Evolutionary conservation across 768 basidiomycete genomes (phyloP).

Genomic region (Tremella mesenterica): DNA sequence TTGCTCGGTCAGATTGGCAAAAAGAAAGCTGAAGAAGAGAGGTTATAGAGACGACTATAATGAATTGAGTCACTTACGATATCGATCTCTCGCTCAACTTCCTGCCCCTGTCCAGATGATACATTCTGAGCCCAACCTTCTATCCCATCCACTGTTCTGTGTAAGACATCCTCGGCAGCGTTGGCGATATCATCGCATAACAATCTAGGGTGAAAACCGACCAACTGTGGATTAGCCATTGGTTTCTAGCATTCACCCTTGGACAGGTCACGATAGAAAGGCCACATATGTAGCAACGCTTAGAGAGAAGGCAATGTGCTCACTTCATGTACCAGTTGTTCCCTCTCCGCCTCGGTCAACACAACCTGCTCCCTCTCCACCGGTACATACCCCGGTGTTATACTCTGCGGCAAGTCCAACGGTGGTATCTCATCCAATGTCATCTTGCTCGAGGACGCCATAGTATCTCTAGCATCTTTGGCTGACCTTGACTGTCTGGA

Average conservation of each 20-base stretch:
- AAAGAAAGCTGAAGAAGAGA: too few relatives aligned
- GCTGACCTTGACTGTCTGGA: neutral
- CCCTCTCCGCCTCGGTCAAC: constrained; percentile 26
- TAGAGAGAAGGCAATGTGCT: neutral
- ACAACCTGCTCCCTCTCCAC: neutral
- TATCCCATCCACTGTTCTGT: constrained; percentile 68
- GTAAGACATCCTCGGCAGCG: constrained; percentile 67
- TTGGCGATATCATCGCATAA: constrained; percentile 81
- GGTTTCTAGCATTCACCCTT: neutral
- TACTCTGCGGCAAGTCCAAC: constrained; percentile 14
- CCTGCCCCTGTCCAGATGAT: constrained; percentile 9
- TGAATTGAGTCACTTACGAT: constrained; percentile 15
- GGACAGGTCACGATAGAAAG: neutral
- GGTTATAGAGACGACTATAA: neutral
- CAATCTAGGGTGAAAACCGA: constrained; percentile 75
- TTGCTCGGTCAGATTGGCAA: too few relatives aligned
- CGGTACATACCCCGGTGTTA: constrained; percentile 28
- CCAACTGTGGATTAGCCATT: constrained; percentile 50
- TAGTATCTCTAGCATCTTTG: neutral
- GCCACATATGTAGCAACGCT: neutral
- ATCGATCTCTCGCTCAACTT: constrained; percentile 39
- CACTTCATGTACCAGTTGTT: constrained; percentile 34
- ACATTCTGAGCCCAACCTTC: constrained; percentile 48
- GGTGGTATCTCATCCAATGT: constrained; percentile 17
- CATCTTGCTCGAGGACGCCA: constrained; percentile 14